These are phyloP conservation scores for Sphagnum contortum DNA, from an alignment of 225 moss, liverwort and hornwort species.

Conservation along the genomic window DNA sequence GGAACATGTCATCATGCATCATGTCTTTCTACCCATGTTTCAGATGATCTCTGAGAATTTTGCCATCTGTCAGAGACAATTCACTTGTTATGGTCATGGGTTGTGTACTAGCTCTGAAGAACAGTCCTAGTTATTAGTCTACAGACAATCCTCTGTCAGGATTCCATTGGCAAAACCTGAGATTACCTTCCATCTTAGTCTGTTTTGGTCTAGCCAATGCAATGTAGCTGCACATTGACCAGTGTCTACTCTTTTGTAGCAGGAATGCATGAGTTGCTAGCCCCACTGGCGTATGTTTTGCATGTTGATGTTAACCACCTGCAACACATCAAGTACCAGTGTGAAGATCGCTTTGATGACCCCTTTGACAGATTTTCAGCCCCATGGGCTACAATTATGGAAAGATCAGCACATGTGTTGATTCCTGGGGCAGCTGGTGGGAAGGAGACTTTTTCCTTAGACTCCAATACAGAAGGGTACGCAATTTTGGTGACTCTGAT, in stretches of 20 bases:
- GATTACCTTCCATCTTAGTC: too few species aligned
- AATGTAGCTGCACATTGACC: too few species aligned
- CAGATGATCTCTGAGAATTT: too few species aligned
- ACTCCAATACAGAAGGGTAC: conserved; percentile 7
- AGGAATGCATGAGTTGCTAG: conserved; percentile 68
- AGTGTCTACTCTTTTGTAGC: background rate
- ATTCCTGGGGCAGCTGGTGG: conserved; percentile 2
- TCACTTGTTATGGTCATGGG: too few species aligned
- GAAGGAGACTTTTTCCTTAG: background rate
- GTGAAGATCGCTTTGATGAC: conserved; percentile 54
- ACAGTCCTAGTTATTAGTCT: too few species aligned
- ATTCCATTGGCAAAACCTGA: too few species aligned
- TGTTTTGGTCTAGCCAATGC: too few species aligned
- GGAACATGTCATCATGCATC: too few species aligned
- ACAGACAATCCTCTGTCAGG: too few species aligned
- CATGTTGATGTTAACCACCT: conserved; percentile 50
- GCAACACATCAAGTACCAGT: conserved; percentile 51
- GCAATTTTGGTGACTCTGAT: background rate
- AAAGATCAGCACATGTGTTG: conserved; percentile 4
- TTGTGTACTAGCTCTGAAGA: too few species aligned
- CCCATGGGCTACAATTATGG: conserved; percentile 6
- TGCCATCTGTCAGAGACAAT: too few species aligned
- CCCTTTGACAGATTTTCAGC: conserved; percentile 43
- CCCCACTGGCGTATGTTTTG: conserved; percentile 49
- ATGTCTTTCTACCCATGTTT: too few species aligned